These are phyloP conservation scores for Solanum habrochaites DNA, from an alignment of 257 asterid genomes.

Conservation along the genomic window DNA sequence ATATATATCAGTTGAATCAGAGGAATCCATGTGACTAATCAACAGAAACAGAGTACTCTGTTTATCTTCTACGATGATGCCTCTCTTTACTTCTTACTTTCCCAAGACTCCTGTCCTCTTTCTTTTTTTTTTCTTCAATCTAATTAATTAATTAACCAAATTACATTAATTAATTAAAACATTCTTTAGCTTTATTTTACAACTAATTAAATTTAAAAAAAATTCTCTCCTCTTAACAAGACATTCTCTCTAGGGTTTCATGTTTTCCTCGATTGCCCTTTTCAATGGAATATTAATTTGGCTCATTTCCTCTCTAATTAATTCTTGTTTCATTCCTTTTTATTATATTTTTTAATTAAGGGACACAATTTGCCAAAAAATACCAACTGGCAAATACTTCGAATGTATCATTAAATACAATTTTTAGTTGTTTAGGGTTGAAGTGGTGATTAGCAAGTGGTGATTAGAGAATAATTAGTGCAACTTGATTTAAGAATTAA, in stretches of 20 bases:
- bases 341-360: background rate
- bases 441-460: background rate
- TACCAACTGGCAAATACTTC: background rate
- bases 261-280: background rate
- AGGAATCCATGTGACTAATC: conserved; percentile 8
- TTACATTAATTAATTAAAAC: background rate
- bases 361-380: background rate
- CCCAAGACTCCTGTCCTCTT: conserved; percentile 2
- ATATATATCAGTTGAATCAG: background rate
- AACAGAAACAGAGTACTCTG: conserved; percentile 2
- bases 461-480: background rate
- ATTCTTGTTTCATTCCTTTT: background rate
- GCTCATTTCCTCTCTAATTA: background rate
- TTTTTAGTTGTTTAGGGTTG: background rate
- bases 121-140: background rate
- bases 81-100: conserved; percentile 1
- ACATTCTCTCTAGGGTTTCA: background rate
- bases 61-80: conserved; percentile 4
- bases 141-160: background rate
- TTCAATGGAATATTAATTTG: background rate
- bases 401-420: background rate
- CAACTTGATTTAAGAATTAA: background rate
- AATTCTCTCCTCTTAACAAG: background rate
- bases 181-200: background rate
- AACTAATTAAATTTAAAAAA: background rate